A percentile compares a stretch with the other conserved stretches of the same genome.
Conservation (phyloP, 106 monocot species). For the Platanthera zijinensis region DNA sequence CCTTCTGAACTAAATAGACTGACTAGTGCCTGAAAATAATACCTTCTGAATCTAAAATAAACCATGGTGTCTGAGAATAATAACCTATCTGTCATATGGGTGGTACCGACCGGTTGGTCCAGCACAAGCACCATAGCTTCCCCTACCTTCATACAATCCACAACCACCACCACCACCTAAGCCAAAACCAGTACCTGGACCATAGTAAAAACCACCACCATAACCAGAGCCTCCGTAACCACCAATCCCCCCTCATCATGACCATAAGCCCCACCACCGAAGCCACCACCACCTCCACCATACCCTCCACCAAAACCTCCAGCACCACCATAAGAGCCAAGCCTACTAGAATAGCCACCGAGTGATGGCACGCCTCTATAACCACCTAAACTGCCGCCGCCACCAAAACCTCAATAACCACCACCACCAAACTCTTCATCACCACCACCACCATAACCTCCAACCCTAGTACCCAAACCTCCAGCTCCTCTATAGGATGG, state of each 20-base stretch:
- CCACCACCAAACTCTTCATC: conserved; percentile 45
- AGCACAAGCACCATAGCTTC: conserved; percentile 39
- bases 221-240: conserved; percentile 54
- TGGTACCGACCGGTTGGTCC: conserved; percentile 57
- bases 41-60: background rate
- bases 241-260: conserved; percentile 46
- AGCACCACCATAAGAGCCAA: conserved; percentile 49
- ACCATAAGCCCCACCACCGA: conserved; percentile 31
- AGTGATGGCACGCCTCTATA: conserved; percentile 56
- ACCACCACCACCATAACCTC: too few species aligned
- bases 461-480: too few species aligned
- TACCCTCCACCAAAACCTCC: conserved; percentile 39
- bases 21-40: too few species aligned
- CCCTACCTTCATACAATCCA: conserved; percentile 62
- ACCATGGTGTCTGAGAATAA: too few species aligned
- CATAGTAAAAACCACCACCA: conserved; percentile 68
- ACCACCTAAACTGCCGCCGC: conserved; percentile 43
- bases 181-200: conserved; percentile 57
- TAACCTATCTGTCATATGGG: conserved; percentile 66
- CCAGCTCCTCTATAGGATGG: too few species aligned
- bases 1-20: too few species aligned
- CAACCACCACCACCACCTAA: conserved; percentile 12
- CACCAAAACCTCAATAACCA: conserved; percentile 51
- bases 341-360: conserved; percentile 53
- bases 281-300: conserved; percentile 8